Base-by-base conservation (phyloP, 2,329 filamentous ascomycete genomes). In the Bipolaris oryzae region DNA sequence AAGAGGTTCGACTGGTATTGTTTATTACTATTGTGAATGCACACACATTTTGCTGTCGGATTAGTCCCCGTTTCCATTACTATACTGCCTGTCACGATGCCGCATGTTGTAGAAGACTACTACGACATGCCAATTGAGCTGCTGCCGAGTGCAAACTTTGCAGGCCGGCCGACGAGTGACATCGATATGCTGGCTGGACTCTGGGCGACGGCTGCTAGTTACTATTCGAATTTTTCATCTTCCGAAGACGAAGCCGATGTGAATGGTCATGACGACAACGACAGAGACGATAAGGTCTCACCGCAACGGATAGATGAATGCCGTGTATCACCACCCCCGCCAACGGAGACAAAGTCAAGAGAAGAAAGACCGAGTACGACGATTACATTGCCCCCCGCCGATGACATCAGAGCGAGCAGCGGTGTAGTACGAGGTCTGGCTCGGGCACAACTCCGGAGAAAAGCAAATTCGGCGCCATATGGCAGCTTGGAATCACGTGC, bases 131-230 rank as follows among this genome's bases (percentile, higher is more conserved):
- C 64, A 7, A 25, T 55, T 20, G 63, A 70, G 16, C 47, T 62
- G 42, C 37, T 70, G 33, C 67, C 67, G 5, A 59, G 59, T 42
- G 57, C 67, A 5, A 70, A 70, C 49, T 68, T 70, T 53, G 67
- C 66, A 34, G 58, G 59, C 25, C 60, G 64, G 7, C 66, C 67
- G 42, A 50, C 58, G n/a, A 63, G 59, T 45, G 67, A 70, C 21
- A 68, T 69, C 31, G 61, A 63, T n/a, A 66, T 67, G 34, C 56
- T 66, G 7, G 60, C 64, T 23, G 60, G 58, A 3, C 38, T 58
- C 7, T 60, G 57, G 54, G 64, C 55, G 1, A 57, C 62, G 41
- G 42, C 57, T 25, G 46, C 31, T 28, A 28, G 25, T 16, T 53
- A 49, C 21, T n/a, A n/a, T n/a, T 57, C 56, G 9, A 49, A 50